Percentiles rank a stretch among this genome's conserved stretches.
These are phyloP conservation scores for Termitomyces sp. DNA, from an alignment of 768 basidiomycete genomes.

Conservation along the genomic window DNA sequence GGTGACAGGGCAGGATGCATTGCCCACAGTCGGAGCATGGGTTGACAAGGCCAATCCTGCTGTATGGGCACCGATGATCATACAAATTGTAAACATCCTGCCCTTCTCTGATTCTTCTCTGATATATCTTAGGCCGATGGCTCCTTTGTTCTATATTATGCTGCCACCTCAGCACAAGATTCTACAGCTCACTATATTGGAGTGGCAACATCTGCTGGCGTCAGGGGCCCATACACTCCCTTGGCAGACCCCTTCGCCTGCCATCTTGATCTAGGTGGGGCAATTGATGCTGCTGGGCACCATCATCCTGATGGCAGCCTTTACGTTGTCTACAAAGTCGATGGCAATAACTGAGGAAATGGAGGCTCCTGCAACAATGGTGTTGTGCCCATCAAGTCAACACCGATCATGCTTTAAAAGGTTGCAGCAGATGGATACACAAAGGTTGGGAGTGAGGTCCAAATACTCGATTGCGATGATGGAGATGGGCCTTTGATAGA, in stretches of 20 bases:
- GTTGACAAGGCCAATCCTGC: constrained; percentile 7
- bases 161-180: constrained; percentile 10
- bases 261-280: constrained; percentile 11
- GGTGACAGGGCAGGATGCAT: constrained; percentile 6
- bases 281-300: constrained; percentile 12
- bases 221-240: constrained; percentile 9
- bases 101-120: not conserved
- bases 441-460: constrained; percentile 10
- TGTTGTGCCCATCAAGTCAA: constrained; percentile 11
- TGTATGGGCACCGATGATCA: constrained; percentile 15
- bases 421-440: constrained; percentile 14
- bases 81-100: constrained; percentile 2
- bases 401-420: constrained; percentile 14
- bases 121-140: constrained; percentile 2
- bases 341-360: constrained; percentile 11
- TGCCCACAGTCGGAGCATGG: constrained; percentile 13
- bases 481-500: constrained; percentile 13
- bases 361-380: constrained; percentile 15
- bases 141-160: constrained; percentile 13
- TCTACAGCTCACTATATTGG: constrained; percentile 11
- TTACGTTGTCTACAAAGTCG: constrained; percentile 13
- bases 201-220: constrained; percentile 8
- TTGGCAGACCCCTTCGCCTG: constrained; percentile 6
- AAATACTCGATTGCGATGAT: constrained; percentile 13
- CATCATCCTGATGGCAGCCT: constrained; percentile 14